Evolutionary conservation across 2,329 filamentous ascomycete genomes (phyloP), one percentile per base, ranked within the genome.

Genomic region (Coleophoma eucalyptorum): DNA sequence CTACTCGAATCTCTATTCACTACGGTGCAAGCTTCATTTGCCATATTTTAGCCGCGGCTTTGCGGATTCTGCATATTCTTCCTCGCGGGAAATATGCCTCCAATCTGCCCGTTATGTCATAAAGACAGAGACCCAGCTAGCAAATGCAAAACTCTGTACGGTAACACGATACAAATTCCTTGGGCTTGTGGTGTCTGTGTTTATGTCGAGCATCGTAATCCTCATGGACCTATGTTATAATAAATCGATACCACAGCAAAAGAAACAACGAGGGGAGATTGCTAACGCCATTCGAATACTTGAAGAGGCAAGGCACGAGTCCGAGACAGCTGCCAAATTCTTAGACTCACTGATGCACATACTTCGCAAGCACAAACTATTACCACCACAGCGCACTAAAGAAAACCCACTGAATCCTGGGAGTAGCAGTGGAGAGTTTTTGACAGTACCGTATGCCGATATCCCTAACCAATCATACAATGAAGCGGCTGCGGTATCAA

Each of bases 161-260:
- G 40, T 57, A 32, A 51, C 53, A 19, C 55, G 62, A 1, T 62
- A 60, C 7, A 49, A 35, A 42, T 47, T 40, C 35, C 13, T 19
- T 19, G 60, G 56, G 3, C 55, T 60, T 33, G 45, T 67, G 26
- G 49, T 65, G 19, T 56, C 57, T n/a, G 55, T 70, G 0, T 68
- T 67, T 51, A 64, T 71, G 57, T 67, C 68, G 1, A 65, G 62
- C n/a, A 65, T 69, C 26, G 66, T 69, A 1, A 59, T 71, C 1
- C 51, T 70, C 15, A 62, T 71, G 53, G 67, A 70, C 41, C 48
- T 67, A 13, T 68, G 63, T 46, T 53, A 63, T 34, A 59, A 63
- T 44, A 62, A 57, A 40, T 48, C 46, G 1, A 53, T 58, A 8
- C 44, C 59, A 26, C 55, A 67, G 12, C 58, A 63, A 31, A 56